Percentiles rank a stretch among this genome's conserved stretches.
Conservation (phyloP, 345 rosid species). For the Trapa incisa region DNA sequence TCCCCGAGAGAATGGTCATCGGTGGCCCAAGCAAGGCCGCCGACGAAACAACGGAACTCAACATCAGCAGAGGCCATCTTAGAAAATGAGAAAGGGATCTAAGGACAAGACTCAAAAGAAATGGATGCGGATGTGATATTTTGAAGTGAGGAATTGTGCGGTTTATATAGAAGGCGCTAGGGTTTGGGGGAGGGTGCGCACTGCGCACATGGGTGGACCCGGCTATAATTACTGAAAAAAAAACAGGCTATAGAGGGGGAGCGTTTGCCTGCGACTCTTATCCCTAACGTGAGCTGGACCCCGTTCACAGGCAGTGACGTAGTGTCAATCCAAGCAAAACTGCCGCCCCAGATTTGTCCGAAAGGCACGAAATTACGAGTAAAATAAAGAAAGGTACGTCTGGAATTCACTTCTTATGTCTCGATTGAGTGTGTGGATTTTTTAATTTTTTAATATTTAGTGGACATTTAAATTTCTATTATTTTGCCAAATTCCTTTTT, state of each 20-base stretch:
- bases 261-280: not conserved
- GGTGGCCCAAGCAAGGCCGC: slow-evolving; percentile 95
- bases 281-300: not conserved
- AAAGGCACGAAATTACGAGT: too few species aligned
- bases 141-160: not conserved
- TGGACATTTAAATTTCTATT: too few species aligned
- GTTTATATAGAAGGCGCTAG: slow-evolving; percentile 3
- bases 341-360: too few species aligned
- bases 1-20: slow-evolving; percentile 41
- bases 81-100: not conserved
- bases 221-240: not conserved
- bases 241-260: not conserved
- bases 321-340: not conserved
- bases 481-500: too few species aligned
- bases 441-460: too few species aligned
- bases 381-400: too few species aligned
- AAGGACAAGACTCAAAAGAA: fast-evolving
- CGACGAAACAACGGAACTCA: slow-evolving; percentile 85
- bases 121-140: not conserved
- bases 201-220: not conserved
- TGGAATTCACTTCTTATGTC: too few species aligned
- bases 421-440: too few species aligned
- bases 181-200: slow-evolving; percentile 8
- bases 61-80: slow-evolving; percentile 52
- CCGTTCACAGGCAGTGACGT: not conserved